Evolutionary conservation across 2,329 filamentous ascomycete species (phyloP), one percentile per base, ranked within the genome.

Genomic region (Emergomyces pasteurianus): DNA sequence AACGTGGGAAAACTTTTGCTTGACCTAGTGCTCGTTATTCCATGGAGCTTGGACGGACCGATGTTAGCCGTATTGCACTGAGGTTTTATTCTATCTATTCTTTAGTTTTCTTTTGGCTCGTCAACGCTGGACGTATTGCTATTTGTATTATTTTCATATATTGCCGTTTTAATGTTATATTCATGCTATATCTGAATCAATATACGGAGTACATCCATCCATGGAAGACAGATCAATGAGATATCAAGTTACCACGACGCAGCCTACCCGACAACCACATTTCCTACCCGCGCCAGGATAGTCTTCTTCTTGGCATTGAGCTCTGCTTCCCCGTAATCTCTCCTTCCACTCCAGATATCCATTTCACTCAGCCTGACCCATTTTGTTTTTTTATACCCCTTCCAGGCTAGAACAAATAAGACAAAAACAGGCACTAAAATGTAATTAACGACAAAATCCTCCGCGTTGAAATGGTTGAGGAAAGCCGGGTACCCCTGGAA

Each of bases 401-500:
- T 83, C 67, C 79, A 82, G 0, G 70, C 72, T 21, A 78, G 62
- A 42, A 75, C 78, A 28, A 81, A 75, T 1, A 79, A 60, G 1
- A 72, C 71, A 61, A 82, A 83, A 2, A 82, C 68, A 0, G 78
- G 79, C 0, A 83, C 63, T 65, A 83, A 73, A 59, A 82, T 79
- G 65, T 83, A 84, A 62, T 79, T 80, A 58, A 81, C 76, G 36
- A 84, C 78, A 65, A 83, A 83, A 9, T 73, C 74, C 1, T 77
- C 77, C 0, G 76, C 73, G 38, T 75, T 75, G 64, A 81, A 83
- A 0, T 78, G 80, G 49, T 74, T 74, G 58, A 83, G 63, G 58
- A 77, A 80, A 2, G 79, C 80, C 5, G 77, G 78, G 69, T 82
- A 83, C 14, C 81, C 81, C 63, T 81, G 79, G 50, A 79, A 76